These are phyloP conservation scores for Pseudogymnoascus sp. DNA, from an alignment of 2,329 filamentous ascomycete genomes.

Conservation along the genomic window DNA sequence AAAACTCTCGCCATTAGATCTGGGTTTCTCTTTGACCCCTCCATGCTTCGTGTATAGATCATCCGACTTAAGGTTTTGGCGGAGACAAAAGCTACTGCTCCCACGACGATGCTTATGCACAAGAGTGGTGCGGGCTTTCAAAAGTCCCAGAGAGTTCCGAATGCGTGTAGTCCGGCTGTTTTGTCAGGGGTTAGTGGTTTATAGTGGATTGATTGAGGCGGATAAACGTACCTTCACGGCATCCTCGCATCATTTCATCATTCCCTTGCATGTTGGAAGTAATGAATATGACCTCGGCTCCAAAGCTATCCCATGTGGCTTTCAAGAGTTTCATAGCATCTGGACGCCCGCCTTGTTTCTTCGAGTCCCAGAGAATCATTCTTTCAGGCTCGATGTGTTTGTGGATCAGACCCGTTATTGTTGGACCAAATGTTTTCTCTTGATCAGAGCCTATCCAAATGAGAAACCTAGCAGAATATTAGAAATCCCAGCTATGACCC, in stretches of 20 bases:
- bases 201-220: not conserved
- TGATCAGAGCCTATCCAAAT: conserved; percentile 39
- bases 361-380: conserved; percentile 38
- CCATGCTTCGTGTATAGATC: too few species aligned
- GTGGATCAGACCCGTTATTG: conserved; percentile 33
- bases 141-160: conserved; percentile 36
- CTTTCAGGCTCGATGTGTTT: conserved; percentile 35
- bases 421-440: conserved; percentile 36
- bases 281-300: conserved; percentile 38
- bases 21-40: too few species aligned
- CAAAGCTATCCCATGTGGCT: conserved; percentile 34
- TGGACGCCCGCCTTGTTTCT: conserved; percentile 35
- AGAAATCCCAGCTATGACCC: not conserved
- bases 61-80: too few species aligned
- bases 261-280: conserved; percentile 36
- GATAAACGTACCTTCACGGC: conserved; percentile 29
- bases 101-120: not conserved
- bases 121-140: conserved; percentile 19
- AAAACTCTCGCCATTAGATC: too few species aligned
- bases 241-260: conserved; percentile 39
- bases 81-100: too few species aligned
- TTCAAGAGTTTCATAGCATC: conserved; percentile 34
- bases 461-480: conserved; percentile 30
- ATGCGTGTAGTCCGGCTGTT: conserved; percentile 32
- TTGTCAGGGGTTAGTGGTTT: conserved; percentile 13